A percentile compares a stretch with the other conserved stretches of the same genome.
Conservation (phyloP, 495 filamentous ascomycete genomes). For the Podospora comata region DNA sequence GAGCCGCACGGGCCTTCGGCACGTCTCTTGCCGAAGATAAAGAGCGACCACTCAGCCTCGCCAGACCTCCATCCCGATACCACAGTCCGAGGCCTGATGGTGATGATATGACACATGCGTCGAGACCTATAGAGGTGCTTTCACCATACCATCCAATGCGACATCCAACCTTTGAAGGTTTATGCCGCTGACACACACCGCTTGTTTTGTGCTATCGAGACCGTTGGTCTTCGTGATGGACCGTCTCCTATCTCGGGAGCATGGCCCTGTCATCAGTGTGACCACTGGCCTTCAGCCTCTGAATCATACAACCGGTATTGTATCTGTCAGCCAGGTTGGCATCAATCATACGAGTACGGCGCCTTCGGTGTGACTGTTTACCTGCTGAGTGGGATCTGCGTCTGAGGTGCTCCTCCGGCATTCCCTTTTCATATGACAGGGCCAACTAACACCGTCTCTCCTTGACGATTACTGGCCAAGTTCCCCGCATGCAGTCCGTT, state of each 20-base stretch:
- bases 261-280: too few species aligned
- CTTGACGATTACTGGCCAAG: neutral
- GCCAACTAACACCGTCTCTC: neutral
- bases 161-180: neutral
- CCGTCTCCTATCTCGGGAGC: neutral
- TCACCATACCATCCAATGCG: neutral
- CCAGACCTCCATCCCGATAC: neutral
- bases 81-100: neutral
- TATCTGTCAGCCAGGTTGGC: neutral
- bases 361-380: neutral
- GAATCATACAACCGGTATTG: neutral
- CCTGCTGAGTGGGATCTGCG: neutral
- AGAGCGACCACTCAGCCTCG: neutral
- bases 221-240: neutral
- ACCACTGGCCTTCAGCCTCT: neutral
- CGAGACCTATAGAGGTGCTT: neutral
- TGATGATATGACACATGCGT: neutral
- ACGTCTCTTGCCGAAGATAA: neutral
- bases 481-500: neutral
- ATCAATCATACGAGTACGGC: neutral
- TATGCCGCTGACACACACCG: conserved; percentile 1
- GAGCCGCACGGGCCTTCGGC: conserved; percentile 1
- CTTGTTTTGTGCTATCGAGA: neutral
- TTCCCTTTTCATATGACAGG: neutral
- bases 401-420: neutral